Percentiles rank a stretch among this genome's conserved stretches.
phyloP scores from a whole-genome alignment of 2,329 filamentous ascomycete genomes.

The Penicillium rolfsii region DNA sequence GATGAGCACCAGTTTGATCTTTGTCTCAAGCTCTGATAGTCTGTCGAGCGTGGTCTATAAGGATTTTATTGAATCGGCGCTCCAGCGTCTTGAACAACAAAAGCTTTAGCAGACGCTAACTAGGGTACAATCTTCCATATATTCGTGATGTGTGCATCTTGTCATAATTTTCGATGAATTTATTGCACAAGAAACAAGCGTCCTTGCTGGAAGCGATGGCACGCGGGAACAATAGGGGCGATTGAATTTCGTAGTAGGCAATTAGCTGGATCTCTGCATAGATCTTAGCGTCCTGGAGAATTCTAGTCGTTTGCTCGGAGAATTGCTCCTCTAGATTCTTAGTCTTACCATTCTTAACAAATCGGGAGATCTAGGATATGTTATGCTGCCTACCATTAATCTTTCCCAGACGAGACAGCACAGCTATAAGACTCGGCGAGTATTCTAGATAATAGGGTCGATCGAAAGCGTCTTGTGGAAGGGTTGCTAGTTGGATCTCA shows the following conservation, averaged over 20 bases:
- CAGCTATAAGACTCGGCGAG: conserved; percentile 2
- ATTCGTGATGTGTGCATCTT: conserved; percentile 25
- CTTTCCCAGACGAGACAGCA: conserved; percentile 6
- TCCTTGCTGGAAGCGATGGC: conserved; percentile 32
- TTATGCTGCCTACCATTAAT: conserved; percentile 9
- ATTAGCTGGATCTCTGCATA: conserved; percentile 31
- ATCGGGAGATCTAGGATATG: conserved; percentile 1
- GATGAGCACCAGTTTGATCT: background rate
- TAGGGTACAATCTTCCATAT: conserved; percentile 26
- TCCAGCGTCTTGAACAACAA: background rate
- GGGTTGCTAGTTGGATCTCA: conserved; percentile 33
- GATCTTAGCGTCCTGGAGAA: conserved; percentile 14
- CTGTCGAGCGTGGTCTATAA: background rate
- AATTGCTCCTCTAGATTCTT: background rate
- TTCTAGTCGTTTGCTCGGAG: background rate
- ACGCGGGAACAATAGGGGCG: conserved; percentile 13
- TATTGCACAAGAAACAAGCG: conserved; percentile 31
- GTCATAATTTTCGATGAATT: conserved; percentile 20
- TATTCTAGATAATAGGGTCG: conserved; percentile 8
- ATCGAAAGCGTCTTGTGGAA: conserved; percentile 35
- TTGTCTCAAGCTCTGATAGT: background rate
- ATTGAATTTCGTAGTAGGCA: conserved; percentile 24
- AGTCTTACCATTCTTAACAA: background rate
- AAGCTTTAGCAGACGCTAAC: background rate
- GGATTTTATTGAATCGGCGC: background rate